Evolutionary conservation across 2,329 filamentous ascomycete species (phyloP).

Genomic region (Diaporthe ilicicola): DNA sequence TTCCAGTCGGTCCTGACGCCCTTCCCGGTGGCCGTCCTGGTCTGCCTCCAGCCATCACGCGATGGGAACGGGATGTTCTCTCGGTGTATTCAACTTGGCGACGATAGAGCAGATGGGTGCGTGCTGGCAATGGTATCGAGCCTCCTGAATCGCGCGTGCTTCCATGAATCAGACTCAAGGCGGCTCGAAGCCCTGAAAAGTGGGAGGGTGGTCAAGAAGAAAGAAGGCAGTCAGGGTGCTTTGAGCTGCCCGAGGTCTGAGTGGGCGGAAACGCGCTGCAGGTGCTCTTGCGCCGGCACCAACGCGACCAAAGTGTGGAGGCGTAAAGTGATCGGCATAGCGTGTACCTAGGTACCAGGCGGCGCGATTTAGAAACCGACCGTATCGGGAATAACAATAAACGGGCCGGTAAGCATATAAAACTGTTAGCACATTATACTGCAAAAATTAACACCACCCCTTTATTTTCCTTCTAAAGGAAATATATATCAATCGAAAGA

Average conservation of each 20-base stretch:
- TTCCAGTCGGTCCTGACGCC: slow-evolving; percentile 27
- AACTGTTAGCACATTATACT: no score
- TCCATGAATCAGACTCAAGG: not conserved
- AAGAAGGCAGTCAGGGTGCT: not conserved
- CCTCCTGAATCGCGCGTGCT: not conserved
- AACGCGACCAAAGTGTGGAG: slow-evolving; percentile 13
- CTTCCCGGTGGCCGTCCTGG: slow-evolving; percentile 14
- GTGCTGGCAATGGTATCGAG: not conserved
- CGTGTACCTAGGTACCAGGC: no score
- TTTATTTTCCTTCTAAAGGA: no score
- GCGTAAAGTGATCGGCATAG: slow-evolving; percentile 16
- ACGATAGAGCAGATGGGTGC: not conserved
- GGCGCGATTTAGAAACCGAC: no score
- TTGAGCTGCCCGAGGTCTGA: not conserved
- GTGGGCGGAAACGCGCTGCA: slow-evolving; percentile 4
- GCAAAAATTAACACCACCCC: no score
- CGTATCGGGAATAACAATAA: no score
- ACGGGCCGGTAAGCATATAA: no score
- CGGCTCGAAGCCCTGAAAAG: not conserved
- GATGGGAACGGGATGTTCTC: not conserved
- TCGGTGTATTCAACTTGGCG: not conserved
- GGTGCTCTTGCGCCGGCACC: not conserved
- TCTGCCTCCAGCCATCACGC: slow-evolving; percentile 21
- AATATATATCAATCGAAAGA: no score
- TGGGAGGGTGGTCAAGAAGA: not conserved